phyloP scores from a whole-genome alignment of 202 grass and related monocot species.

The Brachypodium distachyon region DNA sequence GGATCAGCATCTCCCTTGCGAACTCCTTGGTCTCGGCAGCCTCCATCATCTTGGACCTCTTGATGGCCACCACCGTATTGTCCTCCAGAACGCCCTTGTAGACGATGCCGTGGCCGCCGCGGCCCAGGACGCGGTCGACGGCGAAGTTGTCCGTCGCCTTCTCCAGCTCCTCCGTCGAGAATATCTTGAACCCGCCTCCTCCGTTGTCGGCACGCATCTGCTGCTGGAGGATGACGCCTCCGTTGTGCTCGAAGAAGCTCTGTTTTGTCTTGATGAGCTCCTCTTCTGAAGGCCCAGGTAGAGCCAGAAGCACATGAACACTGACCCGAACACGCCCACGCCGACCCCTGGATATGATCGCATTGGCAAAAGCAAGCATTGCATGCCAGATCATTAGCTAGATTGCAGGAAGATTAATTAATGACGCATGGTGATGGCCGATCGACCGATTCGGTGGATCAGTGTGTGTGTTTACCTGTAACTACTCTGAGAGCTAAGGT shows the following conservation, averaged over 20 bases:
- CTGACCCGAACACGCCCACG: slow-evolving; percentile 31
- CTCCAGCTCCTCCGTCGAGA: slow-evolving; percentile 46
- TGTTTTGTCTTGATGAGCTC: slow-evolving; percentile 47
- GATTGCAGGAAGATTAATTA: background rate
- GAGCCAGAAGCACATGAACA: slow-evolving; percentile 23
- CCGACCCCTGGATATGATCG: slow-evolving; percentile 27
- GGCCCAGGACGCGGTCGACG: slow-evolving; percentile 30
- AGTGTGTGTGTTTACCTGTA: slow-evolving; percentile 24
- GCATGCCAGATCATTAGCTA: background rate
- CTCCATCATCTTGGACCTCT: slow-evolving; percentile 62
- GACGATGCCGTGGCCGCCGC: slow-evolving; percentile 51
- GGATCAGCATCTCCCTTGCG: slow-evolving; percentile 59
- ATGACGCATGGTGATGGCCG: background rate
- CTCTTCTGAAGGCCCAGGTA: slow-evolving; percentile 42
- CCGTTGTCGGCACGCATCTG: slow-evolving; percentile 21
- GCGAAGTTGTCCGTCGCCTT: slow-evolving; percentile 55
- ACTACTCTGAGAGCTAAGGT: slow-evolving; percentile 42
- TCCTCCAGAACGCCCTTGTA: slow-evolving; percentile 50
- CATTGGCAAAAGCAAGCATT: too few relatives aligned
- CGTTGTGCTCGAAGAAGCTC: slow-evolving; percentile 67
- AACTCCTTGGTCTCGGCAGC: slow-evolving; percentile 50
- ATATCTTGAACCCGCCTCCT: slow-evolving; percentile 41
- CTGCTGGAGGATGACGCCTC: slow-evolving; percentile 47
- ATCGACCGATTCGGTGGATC: too few relatives aligned
- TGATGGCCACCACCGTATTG: slow-evolving; percentile 34